Evolutionary conservation across 192 early-diverging fungal genomes (phyloP), one percentile per base, ranked within the genome.

Genomic region (Lobulomyces angularis): DNA sequence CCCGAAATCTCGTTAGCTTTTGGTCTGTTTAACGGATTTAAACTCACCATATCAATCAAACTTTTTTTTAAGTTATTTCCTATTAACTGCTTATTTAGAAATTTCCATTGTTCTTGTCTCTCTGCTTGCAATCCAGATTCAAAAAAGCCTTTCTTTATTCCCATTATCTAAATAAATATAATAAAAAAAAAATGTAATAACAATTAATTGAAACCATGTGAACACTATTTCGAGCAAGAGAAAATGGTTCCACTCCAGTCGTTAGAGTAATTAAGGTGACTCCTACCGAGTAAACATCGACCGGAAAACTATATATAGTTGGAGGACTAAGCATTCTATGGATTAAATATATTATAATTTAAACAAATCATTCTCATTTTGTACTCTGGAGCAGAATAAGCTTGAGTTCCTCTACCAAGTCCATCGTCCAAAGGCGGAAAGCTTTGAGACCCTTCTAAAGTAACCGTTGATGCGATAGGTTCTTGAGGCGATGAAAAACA

Each of bases 241-340:
- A 8, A 37, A 69, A 73, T 17, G 70, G 70, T 37, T 57, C 52
- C 4, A 27, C 37, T 1, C 42, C 53, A n/a, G 61, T 55, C 6
- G 57, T 48, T 21, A 69, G 29, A 3, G 64, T 51, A 35, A 47
- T 68, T 0, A 73, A 58, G 16, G 62, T 63, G 1, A 59, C 56
- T 21, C 70, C 70, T 5, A 63, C 28, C 3, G 62, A 62, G 38
- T 73, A 69, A 5, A 73, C 42, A 37, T 73, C 70, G 7, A 69
- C 48, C 5, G 70, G 59, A 45, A 59, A 62, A 11, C 46, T 48
- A 55, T 73, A 73, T 11, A n/a, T n/a, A n/a, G n/a, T n/a, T n/a
- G n/a, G n/a, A n/a, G n/a, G n/a, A 61, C 43, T 32, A 12, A 12
- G 12, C 31, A 1, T 29, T 23, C 8, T 32, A n/a, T 3, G 55